Evolutionary conservation across 495 filamentous ascomycete species (phyloP), one percentile per base, ranked within the genome.

Genomic region (Tetracladium setigerum): DNA sequence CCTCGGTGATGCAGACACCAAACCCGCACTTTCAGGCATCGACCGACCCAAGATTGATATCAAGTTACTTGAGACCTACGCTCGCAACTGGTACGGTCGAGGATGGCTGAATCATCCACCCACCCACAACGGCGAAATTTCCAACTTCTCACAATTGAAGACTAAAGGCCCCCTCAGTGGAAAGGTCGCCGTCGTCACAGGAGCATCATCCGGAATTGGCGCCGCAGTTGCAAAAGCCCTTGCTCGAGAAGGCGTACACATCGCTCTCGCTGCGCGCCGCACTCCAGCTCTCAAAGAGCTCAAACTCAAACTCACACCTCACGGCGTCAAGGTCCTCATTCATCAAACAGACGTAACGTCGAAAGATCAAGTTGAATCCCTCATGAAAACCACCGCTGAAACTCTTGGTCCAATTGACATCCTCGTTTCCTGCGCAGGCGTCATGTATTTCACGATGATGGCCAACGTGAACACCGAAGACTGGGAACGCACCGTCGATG

Each of bases 401-500:
- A 59, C 75, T 49, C 76, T 84, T 4, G 82, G 82, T 0, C 73
- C 78, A 1, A 68, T 83, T 30, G 81, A 86, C 48, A 81, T 83
- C 41, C 64, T 86, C 8, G 73, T 86, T 22, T 71, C 73, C n/a
- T 82, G 78, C 59, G 80, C 82, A 0, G 82, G 81, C 12, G 82
- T 86, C 46, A 86, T 86, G 82, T 86, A 86, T 62, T 86, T 77
- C 62, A 84, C 80, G 13, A 77, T 84, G 74, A 84, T 86, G 81
- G 72, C 77, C 4, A 84, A 86, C 56, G 67, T 62, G 18, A 68
- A 81, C 46, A 72, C 58, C 5, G 78, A 82, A 4, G 74, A 86
- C 46, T 86, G 82, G 81, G 78, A 84, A 44, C 76, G 76, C 33
- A 84, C 79, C 2, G 79, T 83, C 14, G 81, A 84, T 46, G 79